Base-by-base conservation (phyloP, 2,329 filamentous ascomycete species). In the Zalaria obscura region DNA sequence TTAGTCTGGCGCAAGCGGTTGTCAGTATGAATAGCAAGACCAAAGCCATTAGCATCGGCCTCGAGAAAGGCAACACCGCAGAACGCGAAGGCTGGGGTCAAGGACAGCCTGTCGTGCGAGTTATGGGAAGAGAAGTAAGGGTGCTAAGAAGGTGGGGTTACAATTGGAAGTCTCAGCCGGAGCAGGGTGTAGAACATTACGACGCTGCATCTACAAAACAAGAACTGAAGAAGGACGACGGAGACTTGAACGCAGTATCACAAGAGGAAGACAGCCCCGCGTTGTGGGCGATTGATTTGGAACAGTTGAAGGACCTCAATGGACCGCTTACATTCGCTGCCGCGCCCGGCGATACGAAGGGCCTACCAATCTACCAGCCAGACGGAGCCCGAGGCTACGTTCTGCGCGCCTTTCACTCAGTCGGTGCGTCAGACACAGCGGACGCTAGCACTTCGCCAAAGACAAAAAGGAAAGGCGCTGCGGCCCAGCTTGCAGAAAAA, bases 1-100 rank as follows among this genome's bases (percentile, higher is more conserved):
- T 93, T 18, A 93, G 85, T 55, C 65, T 94, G 18, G 83, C 80
- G 0, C 86, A 93, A 59, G 85, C 83, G 0, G 78, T 91, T 1
- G 83, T 93, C 10, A 88, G 83, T 55, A 77, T 78, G 27, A 91
- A 89, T 55, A 86, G 82, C 45, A 74, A 78, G 48, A 76, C 75
- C 31, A 88, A 88, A 60, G 86, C 86, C 6, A 70, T 79, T 27
- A 81, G 73, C 47, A 62, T 93, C 27, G 86, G 86, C 0, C 65
- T 93, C 18, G 76, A 83, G 47, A 74, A 68, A 39, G 75, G 75
- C 0, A 67, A 71, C 5, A 71, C 70, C 32, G 80, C 77, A 0
- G 80, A 83, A 36, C 75, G 83, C 33, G 75, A 83, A 52, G 78
- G 77, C 0, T 82, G 80, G 69, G 81, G 80, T 0, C 71, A 80